phyloP scores from a whole-genome alignment of 257 asterid genomes.

The Hygrophila difformis region DNA sequence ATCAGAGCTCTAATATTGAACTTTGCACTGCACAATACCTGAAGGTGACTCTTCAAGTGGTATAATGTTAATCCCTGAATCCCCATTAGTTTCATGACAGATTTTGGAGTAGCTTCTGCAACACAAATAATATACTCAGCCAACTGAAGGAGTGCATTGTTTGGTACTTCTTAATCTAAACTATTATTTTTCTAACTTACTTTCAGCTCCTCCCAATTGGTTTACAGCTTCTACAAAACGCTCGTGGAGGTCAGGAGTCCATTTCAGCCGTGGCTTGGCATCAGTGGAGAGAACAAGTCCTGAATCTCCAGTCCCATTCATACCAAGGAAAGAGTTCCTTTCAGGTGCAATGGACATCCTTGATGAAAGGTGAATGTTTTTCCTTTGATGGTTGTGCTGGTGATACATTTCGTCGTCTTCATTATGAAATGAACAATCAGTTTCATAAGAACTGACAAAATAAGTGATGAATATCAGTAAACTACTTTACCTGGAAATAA shows the following conservation, averaged over 20 bases:
- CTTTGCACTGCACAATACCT: slow-evolving; percentile 60
- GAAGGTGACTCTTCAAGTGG: slow-evolving; percentile 95
- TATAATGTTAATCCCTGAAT: slow-evolving; percentile 81
- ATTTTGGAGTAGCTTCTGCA: slow-evolving; percentile 97
- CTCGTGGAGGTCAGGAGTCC: slow-evolving; percentile 91
- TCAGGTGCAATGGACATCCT: slow-evolving; percentile 57
- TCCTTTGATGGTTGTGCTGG: slow-evolving; percentile 51
- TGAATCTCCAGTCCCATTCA: slow-evolving; percentile 55
- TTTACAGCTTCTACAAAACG: slow-evolving; percentile 89
- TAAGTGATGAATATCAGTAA: background rate
- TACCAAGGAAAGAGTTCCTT: slow-evolving; percentile 60
- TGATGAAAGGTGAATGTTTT: slow-evolving; percentile 41
- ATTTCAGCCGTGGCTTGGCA: slow-evolving; percentile 94
- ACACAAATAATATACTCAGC: slow-evolving; percentile 16
- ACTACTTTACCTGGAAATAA: slow-evolving; percentile 21
- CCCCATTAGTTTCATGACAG: slow-evolving; percentile 94
- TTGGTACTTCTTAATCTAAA: background rate
- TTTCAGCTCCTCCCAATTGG: slow-evolving; percentile 98
- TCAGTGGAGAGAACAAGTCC: slow-evolving; percentile 92
- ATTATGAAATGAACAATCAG: background rate
- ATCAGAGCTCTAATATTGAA: no score
- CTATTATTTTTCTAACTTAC: slow-evolving; percentile 46
- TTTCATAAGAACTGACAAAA: background rate
- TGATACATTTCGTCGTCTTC: slow-evolving; percentile 42
- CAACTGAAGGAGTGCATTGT: slow-evolving; percentile 9